Evolutionary conservation across 148 eudicot species (phyloP).

Genomic region (Fagopyrum tataricum): DNA sequence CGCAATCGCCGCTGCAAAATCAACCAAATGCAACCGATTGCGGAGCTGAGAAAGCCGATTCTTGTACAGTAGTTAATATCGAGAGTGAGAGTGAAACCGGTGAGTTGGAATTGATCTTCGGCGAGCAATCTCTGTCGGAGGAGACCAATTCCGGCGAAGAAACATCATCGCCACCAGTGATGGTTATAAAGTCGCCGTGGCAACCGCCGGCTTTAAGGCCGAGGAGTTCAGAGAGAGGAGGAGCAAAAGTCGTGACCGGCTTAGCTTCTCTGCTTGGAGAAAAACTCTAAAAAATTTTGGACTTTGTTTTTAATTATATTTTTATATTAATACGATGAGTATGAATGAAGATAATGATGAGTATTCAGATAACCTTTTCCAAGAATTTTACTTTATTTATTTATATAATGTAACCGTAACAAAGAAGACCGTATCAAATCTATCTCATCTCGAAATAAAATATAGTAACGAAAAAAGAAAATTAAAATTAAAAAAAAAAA

Average conservation of each 20-base stretch:
- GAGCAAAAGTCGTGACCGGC: constrained; percentile 45
- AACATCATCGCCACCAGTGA: background rate
- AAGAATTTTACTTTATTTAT: background rate
- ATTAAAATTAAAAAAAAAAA: background rate
- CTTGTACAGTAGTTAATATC: constrained; percentile 4
- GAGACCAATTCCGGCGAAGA: background rate
- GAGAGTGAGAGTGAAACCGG: constrained; percentile 10
- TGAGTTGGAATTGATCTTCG: constrained; percentile 40
- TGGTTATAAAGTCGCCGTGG: constrained; percentile 26
- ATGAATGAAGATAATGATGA: constrained; percentile 10
- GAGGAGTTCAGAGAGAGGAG: constrained; percentile 35
- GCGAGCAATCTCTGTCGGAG: constrained; percentile 16
- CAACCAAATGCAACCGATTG: background rate
- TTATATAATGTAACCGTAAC: constrained; percentile 1
- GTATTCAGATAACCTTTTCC: background rate
- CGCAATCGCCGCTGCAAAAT: constrained; percentile 8
- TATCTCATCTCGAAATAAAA: background rate
- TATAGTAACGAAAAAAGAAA: background rate
- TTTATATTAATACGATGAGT: background rate
- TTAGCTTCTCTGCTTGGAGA: constrained; percentile 52
- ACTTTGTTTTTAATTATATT: background rate
- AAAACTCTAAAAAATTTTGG: constrained; percentile 35
- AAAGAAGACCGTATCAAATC: constrained; percentile 9
- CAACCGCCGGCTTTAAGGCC: constrained; percentile 44
- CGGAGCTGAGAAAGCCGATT: background rate